Conservation (phyloP, 768 basidiomycete species). For the Kwoniella sp. region DNA sequence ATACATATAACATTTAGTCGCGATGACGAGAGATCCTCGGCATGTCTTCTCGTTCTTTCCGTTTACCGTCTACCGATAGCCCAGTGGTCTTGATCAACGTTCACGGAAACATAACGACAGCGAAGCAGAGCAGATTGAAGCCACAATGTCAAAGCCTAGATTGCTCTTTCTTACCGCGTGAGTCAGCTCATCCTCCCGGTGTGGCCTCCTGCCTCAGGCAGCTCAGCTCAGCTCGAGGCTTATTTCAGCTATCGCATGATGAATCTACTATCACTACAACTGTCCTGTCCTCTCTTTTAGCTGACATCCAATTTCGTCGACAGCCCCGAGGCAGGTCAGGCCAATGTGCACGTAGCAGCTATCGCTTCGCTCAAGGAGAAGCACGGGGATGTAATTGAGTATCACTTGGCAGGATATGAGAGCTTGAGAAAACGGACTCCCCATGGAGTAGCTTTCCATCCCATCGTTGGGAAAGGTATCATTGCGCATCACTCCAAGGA, state of each 20-base stretch:
- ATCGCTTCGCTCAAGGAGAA: slow-evolving; percentile 22
- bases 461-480: slow-evolving; percentile 8
- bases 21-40: too few relatives aligned
- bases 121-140: background rate
- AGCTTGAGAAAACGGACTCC: slow-evolving; percentile 4
- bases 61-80: too few relatives aligned
- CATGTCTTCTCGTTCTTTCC: too few relatives aligned
- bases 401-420: slow-evolving; percentile 20
- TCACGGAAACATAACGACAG: too few relatives aligned
- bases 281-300: too few relatives aligned
- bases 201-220: too few relatives aligned
- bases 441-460: slow-evolving; percentile 18
- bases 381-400: slow-evolving; percentile 18
- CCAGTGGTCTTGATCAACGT: too few relatives aligned
- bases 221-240: too few relatives aligned
- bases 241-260: too few relatives aligned
- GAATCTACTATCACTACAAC: too few relatives aligned
- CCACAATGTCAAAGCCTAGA: slow-evolving; percentile 4
- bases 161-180: slow-evolving; percentile 3
- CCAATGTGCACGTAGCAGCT: slow-evolving; percentile 23
- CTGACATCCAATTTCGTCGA: background rate
- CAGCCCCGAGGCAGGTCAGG: slow-evolving; percentile 33
- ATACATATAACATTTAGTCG: too few relatives aligned
- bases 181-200: too few relatives aligned
- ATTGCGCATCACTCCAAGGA: background rate